Evolutionary conservation across 192 early-diverging fungal genomes (phyloP).

Genomic region (Anaeromyces robustus): DNA sequence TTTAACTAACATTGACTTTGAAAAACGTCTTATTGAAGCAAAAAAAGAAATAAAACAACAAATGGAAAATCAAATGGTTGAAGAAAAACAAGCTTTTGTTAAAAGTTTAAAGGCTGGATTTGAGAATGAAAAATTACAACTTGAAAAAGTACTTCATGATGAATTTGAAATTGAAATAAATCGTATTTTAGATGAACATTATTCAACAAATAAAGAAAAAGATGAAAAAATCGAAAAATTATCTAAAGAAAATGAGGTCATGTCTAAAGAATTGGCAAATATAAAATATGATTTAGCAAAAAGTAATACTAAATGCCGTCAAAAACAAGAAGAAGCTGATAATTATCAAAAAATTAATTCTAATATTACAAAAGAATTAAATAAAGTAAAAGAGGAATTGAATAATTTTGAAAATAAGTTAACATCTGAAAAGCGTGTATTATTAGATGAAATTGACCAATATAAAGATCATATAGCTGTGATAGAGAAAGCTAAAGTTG

Average conservation of each 20-base stretch:
- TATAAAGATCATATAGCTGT: background rate
- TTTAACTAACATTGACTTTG: background rate
- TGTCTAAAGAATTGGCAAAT: background rate
- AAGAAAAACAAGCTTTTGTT: background rate
- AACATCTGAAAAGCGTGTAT: background rate
- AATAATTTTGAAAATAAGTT: background rate
- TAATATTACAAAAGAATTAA: background rate
- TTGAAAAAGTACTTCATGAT: background rate
- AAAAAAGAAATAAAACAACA: background rate
- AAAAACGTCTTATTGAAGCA: background rate
- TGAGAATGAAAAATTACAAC: background rate
- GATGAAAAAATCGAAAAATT: background rate
- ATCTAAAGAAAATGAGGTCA: background rate
- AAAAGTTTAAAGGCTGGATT: background rate
- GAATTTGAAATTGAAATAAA: background rate
- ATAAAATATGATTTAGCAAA: background rate
- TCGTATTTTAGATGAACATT: background rate
- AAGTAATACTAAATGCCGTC: background rate
- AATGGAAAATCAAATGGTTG: background rate
- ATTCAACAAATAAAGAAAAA: background rate
- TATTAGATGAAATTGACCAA: background rate
- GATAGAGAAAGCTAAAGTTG: background rate
- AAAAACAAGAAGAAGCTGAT: background rate
- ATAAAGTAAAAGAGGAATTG: background rate
- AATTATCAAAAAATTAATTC: background rate